phyloP scores from a whole-genome alignment of 2,329 filamentous ascomycete species.

The Ceratocystis cubensis region DNA sequence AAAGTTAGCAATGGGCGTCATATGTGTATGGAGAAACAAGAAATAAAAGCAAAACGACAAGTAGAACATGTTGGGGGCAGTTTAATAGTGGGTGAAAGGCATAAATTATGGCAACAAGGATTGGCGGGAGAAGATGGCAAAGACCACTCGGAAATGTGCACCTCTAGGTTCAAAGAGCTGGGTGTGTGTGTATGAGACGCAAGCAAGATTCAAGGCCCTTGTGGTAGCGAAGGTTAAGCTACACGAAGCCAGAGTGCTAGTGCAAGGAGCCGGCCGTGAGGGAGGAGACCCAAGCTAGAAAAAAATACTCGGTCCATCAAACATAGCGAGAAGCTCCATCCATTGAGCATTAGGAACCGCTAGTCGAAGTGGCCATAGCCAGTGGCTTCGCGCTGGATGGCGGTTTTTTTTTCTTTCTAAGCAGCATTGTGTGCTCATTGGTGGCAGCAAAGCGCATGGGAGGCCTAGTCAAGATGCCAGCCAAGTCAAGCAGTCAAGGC shows the following conservation, averaged over 20 bases:
- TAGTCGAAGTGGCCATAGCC: not conserved
- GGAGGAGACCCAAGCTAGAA: not conserved
- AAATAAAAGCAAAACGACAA: not conserved
- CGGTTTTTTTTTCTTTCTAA: not conserved
- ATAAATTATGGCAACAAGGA: too few relatives aligned
- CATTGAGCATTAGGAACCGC: not conserved
- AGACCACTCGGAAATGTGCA: not conserved
- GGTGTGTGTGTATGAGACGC: not conserved
- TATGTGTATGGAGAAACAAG: not conserved
- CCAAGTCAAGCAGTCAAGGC: too few relatives aligned
- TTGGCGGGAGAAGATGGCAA: not conserved
- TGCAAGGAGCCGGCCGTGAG: not conserved
- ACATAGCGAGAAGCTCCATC: not conserved
- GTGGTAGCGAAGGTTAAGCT: not conserved
- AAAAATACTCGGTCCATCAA: not conserved
- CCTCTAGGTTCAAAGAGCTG: not conserved
- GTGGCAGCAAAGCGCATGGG: not conserved
- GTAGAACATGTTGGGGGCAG: not conserved
- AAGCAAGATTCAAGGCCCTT: not conserved
- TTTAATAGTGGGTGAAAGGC: too few relatives aligned
- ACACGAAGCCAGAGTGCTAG: not conserved
- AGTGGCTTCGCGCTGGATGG: not conserved
- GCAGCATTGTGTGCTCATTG: not conserved
- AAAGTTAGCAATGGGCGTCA: not conserved
- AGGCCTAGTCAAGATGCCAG: not conserved